Conservation (phyloP, 2,329 filamentous ascomycete species). For the Trichophyton schoenleinii region DNA sequence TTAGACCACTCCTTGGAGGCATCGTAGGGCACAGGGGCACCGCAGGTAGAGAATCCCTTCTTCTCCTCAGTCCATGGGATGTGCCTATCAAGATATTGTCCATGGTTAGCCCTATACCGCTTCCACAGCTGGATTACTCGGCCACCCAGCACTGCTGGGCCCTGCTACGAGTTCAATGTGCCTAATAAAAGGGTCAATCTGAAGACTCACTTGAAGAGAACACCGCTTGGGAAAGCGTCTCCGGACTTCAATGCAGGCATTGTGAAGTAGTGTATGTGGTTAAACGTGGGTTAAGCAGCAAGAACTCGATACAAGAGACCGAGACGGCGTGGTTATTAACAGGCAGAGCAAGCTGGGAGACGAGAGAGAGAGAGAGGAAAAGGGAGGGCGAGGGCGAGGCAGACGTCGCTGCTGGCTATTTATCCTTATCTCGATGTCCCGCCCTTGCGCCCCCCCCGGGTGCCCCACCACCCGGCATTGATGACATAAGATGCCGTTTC, state of each 20-base stretch:
- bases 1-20: conserved; percentile 62
- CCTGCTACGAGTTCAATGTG: neutral
- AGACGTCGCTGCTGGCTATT: neutral
- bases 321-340: neutral
- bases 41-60: conserved; percentile 59
- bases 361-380: neutral
- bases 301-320: neutral
- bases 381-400: neutral
- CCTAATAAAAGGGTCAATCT: neutral
- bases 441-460: neutral
- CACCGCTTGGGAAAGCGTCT: conserved; percentile 68
- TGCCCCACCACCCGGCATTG: neutral
- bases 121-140: conserved; percentile 7
- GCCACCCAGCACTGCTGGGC: neutral
- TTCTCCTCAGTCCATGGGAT: conserved; percentile 62
- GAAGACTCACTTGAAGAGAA: conserved; percentile 57
- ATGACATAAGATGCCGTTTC: neutral
- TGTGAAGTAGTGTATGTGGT: conserved; percentile 11
- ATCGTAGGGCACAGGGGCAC: conserved; percentile 63
- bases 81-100: conserved; percentile 42
- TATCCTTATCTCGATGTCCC: neutral
- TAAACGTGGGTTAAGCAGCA: neutral
- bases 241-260: conserved; percentile 65
- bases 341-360: neutral
- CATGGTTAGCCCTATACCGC: neutral